Conservation (phyloP, 352 stramenopile species). For the Pythium insidiosum region DNA sequence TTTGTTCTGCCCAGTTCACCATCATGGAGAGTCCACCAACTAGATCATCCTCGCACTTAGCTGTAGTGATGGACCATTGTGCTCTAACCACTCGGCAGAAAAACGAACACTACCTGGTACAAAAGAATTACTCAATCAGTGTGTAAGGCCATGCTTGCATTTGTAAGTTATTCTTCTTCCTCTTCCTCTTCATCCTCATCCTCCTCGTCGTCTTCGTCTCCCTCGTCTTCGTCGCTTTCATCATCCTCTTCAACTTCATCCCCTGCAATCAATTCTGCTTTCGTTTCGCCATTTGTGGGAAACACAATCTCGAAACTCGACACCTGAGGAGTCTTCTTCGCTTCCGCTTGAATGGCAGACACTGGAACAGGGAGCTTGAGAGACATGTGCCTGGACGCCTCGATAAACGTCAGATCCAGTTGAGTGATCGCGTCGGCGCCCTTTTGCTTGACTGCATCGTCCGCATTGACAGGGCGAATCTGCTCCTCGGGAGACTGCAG, state of each 20-base stretch:
- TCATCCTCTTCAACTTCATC: constrained; percentile 21
- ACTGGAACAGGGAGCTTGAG: constrained; percentile 13
- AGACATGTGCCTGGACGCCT: constrained; percentile 16
- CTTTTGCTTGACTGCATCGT: constrained; percentile 6
- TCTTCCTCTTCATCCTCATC: constrained; percentile 14
- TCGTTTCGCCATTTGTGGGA: constrained; percentile 5
- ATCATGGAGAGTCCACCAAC: no score
- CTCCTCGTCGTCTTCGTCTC: constrained; percentile 6
- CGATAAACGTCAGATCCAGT: constrained; percentile 17
- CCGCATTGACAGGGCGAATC: constrained; percentile 3
- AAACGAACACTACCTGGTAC: no score
- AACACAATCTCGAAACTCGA: constrained; percentile 23
- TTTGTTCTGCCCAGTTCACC: no score
- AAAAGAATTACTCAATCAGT: no score
- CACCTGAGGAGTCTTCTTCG: constrained; percentile 11
- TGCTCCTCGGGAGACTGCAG: constrained; percentile 8
- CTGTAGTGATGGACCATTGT: no score
- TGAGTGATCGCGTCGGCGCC: constrained; percentile 16
- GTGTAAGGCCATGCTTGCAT: not conserved
- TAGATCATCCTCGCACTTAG: no score
- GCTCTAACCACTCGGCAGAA: no score
- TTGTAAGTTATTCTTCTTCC: not conserved
- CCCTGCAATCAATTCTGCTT: constrained; percentile 12
- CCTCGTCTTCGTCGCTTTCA: constrained; percentile 12
- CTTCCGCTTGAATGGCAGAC: constrained; percentile 9